Evolutionary conservation across 2,329 filamentous ascomycete genomes (phyloP).

Genomic region (Monosporascus sp.): DNA sequence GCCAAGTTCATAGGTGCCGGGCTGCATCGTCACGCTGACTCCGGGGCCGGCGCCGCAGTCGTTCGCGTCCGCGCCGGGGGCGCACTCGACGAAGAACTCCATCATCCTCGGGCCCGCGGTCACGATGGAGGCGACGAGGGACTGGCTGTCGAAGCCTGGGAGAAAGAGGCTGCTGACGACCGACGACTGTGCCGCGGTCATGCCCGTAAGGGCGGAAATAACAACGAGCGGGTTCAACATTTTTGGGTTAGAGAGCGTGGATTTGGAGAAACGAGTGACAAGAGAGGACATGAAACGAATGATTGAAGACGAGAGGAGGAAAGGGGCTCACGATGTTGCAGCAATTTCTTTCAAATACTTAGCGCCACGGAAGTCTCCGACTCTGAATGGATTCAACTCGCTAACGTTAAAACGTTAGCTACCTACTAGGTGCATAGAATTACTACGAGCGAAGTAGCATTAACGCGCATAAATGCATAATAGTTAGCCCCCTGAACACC

Average conservation of each 20-base stretch:
- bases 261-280: neutral
- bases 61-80: neutral
- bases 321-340: too few relatives aligned
- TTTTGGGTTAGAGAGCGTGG: neutral
- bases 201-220: conserved; percentile 1
- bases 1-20: conserved; percentile 1
- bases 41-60: conserved; percentile 3
- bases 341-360: too few relatives aligned
- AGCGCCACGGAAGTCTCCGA: too few relatives aligned
- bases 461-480: too few relatives aligned
- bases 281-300: neutral
- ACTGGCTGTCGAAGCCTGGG: conserved; percentile 1
- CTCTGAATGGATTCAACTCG: too few relatives aligned
- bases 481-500: too few relatives aligned
- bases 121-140: conserved; percentile 1
- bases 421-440: too few relatives aligned
- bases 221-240: neutral
- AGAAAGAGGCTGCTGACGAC: conserved; percentile 1
- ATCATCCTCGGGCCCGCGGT: neutral
- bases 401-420: too few relatives aligned
- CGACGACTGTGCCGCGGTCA: neutral
- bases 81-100: conserved; percentile 4
- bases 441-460: too few relatives aligned
- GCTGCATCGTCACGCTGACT: conserved; percentile 4
- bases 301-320: neutral